A percentile compares a stretch with the other conserved stretches of the same genome.
phyloP scores from a whole-genome alignment of 2,329 filamentous ascomycete genomes.

The Mycosphaerella sp. region DNA sequence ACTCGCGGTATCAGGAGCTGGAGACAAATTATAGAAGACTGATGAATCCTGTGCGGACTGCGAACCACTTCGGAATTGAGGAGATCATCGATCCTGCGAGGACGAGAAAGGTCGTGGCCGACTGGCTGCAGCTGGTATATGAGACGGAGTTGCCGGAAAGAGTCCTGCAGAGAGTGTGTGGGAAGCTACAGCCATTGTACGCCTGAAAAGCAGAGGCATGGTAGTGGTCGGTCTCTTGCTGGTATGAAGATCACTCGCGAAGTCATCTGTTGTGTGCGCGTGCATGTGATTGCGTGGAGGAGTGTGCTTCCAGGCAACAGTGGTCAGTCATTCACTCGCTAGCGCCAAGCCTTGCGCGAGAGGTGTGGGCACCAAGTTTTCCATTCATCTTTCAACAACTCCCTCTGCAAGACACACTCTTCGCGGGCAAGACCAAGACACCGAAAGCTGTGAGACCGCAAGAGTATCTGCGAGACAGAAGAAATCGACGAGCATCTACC shows the following conservation, averaged over 20 bases:
- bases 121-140: constrained; percentile 54
- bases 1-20: constrained; percentile 49
- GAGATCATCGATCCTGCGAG: constrained; percentile 59
- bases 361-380: too few relatives aligned
- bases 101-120: constrained; percentile 50
- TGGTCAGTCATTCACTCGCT: too few relatives aligned
- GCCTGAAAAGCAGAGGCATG: constrained; percentile 12
- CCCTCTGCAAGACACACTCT: too few relatives aligned
- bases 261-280: too few relatives aligned
- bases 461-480: not conserved
- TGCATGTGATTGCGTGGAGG: too few relatives aligned
- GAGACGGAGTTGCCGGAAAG: constrained; percentile 47
- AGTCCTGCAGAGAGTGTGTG: constrained; percentile 38
- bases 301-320: too few relatives aligned
- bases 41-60: constrained; percentile 60
- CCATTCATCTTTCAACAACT: too few relatives aligned
- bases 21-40: constrained; percentile 55
- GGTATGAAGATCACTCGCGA: not conserved
- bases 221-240: too few relatives aligned
- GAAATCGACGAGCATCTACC: too few relatives aligned
- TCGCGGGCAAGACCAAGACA: not conserved
- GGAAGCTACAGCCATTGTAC: constrained; percentile 30
- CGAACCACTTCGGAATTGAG: constrained; percentile 57
- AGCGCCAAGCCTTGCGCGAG: too few relatives aligned
- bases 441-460: not conserved